Conservation (phyloP, 495 filamentous ascomycete genomes). For the Neurospora sp. region DNA sequence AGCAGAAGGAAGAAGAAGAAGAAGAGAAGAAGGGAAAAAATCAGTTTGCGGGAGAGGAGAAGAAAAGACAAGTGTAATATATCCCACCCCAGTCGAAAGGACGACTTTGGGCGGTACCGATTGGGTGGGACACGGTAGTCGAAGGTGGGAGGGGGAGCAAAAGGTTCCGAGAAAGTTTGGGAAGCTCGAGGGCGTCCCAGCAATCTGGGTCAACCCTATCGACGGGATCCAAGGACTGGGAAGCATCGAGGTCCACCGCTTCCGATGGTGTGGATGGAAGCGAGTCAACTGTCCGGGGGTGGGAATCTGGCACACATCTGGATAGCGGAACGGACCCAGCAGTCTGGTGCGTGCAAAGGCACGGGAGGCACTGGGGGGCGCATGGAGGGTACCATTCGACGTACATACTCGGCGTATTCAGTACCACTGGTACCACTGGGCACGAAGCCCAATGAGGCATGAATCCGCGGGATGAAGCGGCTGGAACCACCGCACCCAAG, state of each 20-base stretch:
- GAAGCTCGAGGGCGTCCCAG: slow-evolving; percentile 5
- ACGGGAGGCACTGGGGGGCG: background rate
- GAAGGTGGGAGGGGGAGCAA: background rate
- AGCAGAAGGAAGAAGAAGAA: background rate
- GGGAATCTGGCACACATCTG: background rate
- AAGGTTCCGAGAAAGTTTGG: background rate
- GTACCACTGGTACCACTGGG: background rate
- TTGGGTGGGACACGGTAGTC: background rate
- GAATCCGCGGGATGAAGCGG: background rate
- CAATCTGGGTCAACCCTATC: slow-evolving; percentile 11
- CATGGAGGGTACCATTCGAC: background rate
- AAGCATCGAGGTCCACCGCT: background rate
- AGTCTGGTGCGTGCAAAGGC: background rate
- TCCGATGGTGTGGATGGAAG: background rate
- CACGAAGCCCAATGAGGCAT: background rate
- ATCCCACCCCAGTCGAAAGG: background rate
- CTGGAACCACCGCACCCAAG: background rate
- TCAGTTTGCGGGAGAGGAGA: background rate
- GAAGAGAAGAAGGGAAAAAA: background rate
- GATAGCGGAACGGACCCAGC: background rate
- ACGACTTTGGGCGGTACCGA: background rate
- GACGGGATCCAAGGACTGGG: background rate
- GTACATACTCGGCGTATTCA: background rate
- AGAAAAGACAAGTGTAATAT: background rate
- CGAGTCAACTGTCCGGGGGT: background rate